These are phyloP conservation scores for Ramicandelaber brevisporus DNA, from an alignment of 192 early-diverging fungal genomes.

Conservation along the genomic window DNA sequence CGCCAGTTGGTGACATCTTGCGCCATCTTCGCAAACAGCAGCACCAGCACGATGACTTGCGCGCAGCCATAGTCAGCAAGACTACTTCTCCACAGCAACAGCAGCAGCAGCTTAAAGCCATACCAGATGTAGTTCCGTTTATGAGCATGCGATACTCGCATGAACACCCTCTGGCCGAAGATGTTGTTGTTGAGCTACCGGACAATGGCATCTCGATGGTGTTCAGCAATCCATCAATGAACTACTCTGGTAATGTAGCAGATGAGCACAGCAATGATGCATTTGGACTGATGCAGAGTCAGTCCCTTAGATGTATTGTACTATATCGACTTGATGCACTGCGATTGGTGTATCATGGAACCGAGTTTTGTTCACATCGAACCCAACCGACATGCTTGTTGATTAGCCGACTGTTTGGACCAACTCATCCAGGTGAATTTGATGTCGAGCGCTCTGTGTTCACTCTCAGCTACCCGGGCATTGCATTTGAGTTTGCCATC, in stretches of 20 bases:
- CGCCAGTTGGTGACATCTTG: slow-evolving; percentile 31
- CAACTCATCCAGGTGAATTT: slow-evolving; percentile 34
- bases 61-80: too few species aligned
- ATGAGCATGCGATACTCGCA: slow-evolving; percentile 38
- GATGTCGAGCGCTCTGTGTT: slow-evolving; percentile 20
- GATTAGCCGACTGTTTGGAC: slow-evolving; percentile 45
- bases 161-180: slow-evolving; percentile 5
- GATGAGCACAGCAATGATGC: slow-evolving; percentile 14
- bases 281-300: slow-evolving; percentile 13
- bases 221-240: not conserved
- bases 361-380: slow-evolving; percentile 27
- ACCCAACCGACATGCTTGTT: slow-evolving; percentile 33
- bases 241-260: slow-evolving; percentile 2
- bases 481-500: slow-evolving; percentile 46
- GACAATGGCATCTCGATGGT: not conserved
- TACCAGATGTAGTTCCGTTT: slow-evolving; percentile 23
- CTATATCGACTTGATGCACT: slow-evolving; percentile 27
- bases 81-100: too few species aligned
- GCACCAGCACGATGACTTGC: too few species aligned
- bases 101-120: too few species aligned
- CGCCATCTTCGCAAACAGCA: slow-evolving; percentile 20
- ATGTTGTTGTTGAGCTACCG: slow-evolving; percentile 4
- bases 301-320: slow-evolving; percentile 33
- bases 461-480: slow-evolving; percentile 42
- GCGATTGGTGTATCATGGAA: slow-evolving; percentile 22